A percentile compares a stretch with the other conserved stretches of the same genome.
Conservation (phyloP, 2,329 filamentous ascomycete genomes). For the Pseudonectria buxi region DNA sequence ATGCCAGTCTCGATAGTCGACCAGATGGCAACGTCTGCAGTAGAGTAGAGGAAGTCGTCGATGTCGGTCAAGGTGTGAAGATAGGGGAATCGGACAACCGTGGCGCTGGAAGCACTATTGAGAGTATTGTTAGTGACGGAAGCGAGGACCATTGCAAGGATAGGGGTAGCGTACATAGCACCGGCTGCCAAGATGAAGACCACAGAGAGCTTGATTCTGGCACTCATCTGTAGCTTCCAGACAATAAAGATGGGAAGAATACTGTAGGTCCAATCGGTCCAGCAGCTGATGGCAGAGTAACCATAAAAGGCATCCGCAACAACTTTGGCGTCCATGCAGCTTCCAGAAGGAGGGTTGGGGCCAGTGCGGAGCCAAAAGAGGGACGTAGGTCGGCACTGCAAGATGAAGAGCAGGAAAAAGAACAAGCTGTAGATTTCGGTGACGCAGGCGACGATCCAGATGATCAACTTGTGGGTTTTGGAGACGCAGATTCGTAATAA, state of each 20-base stretch:
- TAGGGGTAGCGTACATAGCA: constrained; percentile 26
- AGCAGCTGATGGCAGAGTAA: constrained; percentile 32
- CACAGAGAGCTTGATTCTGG: constrained; percentile 31
- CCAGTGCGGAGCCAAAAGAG: constrained; percentile 32
- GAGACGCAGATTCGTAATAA: constrained; percentile 29
- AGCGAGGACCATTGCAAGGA: not conserved
- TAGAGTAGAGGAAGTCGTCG: constrained; percentile 37
- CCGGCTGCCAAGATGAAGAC: constrained; percentile 26
- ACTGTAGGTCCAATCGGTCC: constrained; percentile 34
- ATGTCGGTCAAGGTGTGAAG: constrained; percentile 29
- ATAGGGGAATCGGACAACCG: constrained; percentile 37
- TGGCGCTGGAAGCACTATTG: constrained; percentile 34
- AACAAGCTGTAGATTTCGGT: constrained; percentile 28
- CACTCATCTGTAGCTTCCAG: constrained; percentile 35
- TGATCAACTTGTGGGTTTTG: constrained; percentile 23
- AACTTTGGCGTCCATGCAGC: constrained; percentile 23
- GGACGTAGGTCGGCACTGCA: constrained; percentile 33
- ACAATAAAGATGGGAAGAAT: constrained; percentile 35
- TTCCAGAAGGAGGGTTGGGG: constrained; percentile 20
- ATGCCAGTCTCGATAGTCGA: constrained; percentile 38
- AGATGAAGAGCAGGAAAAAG: constrained; percentile 33
- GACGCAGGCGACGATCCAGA: constrained; percentile 23
- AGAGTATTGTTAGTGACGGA: too few species aligned
- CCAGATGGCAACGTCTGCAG: constrained; percentile 38
- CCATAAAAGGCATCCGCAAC: constrained; percentile 27